phyloP scores from a whole-genome alignment of 495 filamentous ascomycete species.

The Neurospora tetrasperma region DNA sequence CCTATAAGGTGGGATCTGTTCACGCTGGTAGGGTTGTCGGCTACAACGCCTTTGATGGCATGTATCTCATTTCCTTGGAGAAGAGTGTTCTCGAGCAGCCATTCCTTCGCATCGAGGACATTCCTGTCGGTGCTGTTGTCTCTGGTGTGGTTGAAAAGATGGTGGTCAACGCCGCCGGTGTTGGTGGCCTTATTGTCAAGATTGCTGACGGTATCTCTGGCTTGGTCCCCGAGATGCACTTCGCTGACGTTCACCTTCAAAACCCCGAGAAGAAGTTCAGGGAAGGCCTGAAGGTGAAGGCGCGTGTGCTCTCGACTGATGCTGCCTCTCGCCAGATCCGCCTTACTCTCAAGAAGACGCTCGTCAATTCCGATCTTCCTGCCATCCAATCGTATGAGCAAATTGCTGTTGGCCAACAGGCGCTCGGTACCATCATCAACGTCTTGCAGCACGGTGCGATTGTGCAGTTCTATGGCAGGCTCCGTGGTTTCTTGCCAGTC shows the following conservation, averaged over 20 bases:
- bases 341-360: slow-evolving; percentile 87
- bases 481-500: slow-evolving; percentile 79
- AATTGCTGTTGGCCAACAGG: slow-evolving; percentile 58
- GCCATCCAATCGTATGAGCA: slow-evolving; percentile 67
- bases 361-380: slow-evolving; percentile 74
- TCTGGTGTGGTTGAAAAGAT: slow-evolving; percentile 78
- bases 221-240: slow-evolving; percentile 75
- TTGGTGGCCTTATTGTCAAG: slow-evolving; percentile 71
- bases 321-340: slow-evolving; percentile 64
- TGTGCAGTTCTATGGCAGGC: slow-evolving; percentile 80
- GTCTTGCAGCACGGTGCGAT: slow-evolving; percentile 69
- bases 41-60: slow-evolving; percentile 76
- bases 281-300: slow-evolving; percentile 73
- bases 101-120: slow-evolving; percentile 81
- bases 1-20: slow-evolving; percentile 62
- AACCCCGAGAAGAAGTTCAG: slow-evolving; percentile 94
- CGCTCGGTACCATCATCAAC: slow-evolving; percentile 75
- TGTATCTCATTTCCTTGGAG: slow-evolving; percentile 80
- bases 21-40: slow-evolving; percentile 77
- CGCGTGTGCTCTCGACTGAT: slow-evolving; percentile 73
- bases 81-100: slow-evolving; percentile 72
- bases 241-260: slow-evolving; percentile 77
- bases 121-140: slow-evolving; percentile 69
- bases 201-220: slow-evolving; percentile 79
- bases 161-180: slow-evolving; percentile 58